Conservation (phyloP, 2,329 filamentous ascomycete species). For the Penicillium sp. region DNA sequence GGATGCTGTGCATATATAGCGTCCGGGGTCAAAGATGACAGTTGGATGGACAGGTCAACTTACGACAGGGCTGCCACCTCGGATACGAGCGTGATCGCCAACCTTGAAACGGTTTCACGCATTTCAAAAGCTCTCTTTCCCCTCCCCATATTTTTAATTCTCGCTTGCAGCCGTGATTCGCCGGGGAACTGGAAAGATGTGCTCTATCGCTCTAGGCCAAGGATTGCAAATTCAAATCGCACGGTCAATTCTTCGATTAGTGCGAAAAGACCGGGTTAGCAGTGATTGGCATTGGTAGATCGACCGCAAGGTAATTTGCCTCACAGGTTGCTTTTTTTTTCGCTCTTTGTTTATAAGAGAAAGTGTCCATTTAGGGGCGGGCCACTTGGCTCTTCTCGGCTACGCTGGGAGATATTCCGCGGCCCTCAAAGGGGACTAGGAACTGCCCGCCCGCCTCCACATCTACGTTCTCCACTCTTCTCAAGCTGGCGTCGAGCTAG, state of each 20-base stretch:
- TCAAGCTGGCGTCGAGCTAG: slow-evolving; percentile 9
- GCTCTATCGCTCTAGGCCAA: neutral
- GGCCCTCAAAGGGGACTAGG: slow-evolving; percentile 20
- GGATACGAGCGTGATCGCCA: slow-evolving; percentile 25
- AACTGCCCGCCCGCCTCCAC: slow-evolving; percentile 32
- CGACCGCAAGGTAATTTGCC: neutral
- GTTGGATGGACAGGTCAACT: slow-evolving; percentile 13
- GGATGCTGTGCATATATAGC: slow-evolving; percentile 10
- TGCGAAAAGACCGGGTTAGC: neutral
- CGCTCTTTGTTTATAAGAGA: neutral
- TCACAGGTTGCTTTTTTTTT: neutral
- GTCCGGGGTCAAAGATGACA: slow-evolving; percentile 11
- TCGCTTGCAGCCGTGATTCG: slow-evolving; percentile 15
- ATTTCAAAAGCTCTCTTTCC: slow-evolving; percentile 9
- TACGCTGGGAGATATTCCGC: slow-evolving; percentile 22
- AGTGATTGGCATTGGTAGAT: slow-evolving; percentile 1
- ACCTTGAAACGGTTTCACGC: slow-evolving; percentile 20
- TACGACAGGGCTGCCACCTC: slow-evolving; percentile 2
- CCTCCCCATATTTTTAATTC: slow-evolving; percentile 1
- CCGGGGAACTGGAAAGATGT: slow-evolving; percentile 15
- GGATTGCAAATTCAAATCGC: slow-evolving; percentile 11
- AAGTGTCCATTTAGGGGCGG: slow-evolving; percentile 1
- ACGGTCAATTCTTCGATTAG: slow-evolving; percentile 5
- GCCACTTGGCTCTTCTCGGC: slow-evolving; percentile 14
- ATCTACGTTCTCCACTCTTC: slow-evolving; percentile 19